Evolutionary conservation across 177 flowering plant species (phyloP), one percentile per base, ranked within the genome.

Genomic region (Vitis hybrid): DNA sequence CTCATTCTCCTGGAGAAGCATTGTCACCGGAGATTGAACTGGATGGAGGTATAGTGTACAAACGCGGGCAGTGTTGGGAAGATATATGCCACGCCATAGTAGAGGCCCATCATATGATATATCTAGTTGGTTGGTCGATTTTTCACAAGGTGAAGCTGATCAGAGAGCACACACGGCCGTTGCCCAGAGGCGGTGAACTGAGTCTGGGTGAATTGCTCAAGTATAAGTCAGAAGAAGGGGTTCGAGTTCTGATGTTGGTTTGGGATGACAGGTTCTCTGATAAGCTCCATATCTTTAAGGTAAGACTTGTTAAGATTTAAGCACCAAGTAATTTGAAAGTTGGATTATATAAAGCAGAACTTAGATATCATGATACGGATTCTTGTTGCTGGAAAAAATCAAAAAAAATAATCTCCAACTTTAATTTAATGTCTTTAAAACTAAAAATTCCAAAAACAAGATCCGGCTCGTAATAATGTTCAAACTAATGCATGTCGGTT

Each of bases 201-300:
- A 93, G 84, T 0, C 88, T 95, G 3, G 99, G 99, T 17, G 97
- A 93, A 6, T 69, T 95, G 82, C 85, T 95, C 59, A 95, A 89
- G 88, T 91, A 93, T 70, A 95, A 95, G 74, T 86, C 97, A 1
- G 79, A 90, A 69, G 99, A 95, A 77, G 99, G 99, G 2, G 97
- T 95, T 18, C 57, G 99, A 58, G 98, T 95, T 67, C 69, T 91
- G 81, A 54, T 95, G 79, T 66, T 91, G 80, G 85, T 90, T 70
- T 95, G 99, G 99, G 97, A 95, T 79, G 99, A 95, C 70, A 91
- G 86, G 83, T 95, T 98, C 8, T 94, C 90, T 56, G 74, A 79
- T 62, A 89, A 85, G 69, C 82, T 85, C 71, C 82, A 85, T 64
- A 62, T 93, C 74, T 83, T 80, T 1, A 87, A 91, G 87, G 99